phyloP scores from a whole-genome alignment of 2,329 filamentous ascomycete genomes.

The Neonectria coccinea region DNA sequence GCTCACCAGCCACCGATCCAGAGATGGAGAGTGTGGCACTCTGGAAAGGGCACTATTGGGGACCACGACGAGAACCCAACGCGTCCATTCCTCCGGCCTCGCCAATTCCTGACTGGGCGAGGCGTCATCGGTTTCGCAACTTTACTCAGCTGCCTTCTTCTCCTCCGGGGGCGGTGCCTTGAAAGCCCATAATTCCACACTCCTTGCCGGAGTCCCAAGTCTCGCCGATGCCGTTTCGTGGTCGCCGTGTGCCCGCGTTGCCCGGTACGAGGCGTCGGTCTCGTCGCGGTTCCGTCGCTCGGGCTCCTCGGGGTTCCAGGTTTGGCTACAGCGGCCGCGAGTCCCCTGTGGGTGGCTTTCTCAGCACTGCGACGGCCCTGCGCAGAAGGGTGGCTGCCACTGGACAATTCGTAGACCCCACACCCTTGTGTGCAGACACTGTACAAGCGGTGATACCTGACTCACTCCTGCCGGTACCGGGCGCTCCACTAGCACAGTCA shows the following conservation, averaged over 20 bases:
- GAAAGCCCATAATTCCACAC: background rate
- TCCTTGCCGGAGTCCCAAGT: conserved; percentile 3
- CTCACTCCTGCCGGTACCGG: conserved; percentile 35
- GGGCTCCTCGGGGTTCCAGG: conserved; percentile 23
- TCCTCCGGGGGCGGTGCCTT: background rate
- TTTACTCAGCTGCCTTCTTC: conserved; percentile 12
- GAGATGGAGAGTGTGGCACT: conserved; percentile 31
- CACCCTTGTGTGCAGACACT: conserved; percentile 24
- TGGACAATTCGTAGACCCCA: conserved; percentile 11
- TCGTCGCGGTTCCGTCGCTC: conserved; percentile 11
- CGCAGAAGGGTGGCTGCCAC: conserved; percentile 16
- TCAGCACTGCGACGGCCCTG: conserved; percentile 23
- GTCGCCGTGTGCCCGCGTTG: conserved; percentile 3
- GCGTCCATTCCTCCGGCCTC: conserved; percentile 1
- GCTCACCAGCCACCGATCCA: conserved; percentile 39
- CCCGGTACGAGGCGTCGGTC: background rate
- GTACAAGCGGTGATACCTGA: conserved; percentile 38
- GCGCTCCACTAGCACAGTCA: conserved; percentile 16
- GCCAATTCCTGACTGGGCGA: conserved; percentile 14
- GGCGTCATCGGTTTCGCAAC: conserved; percentile 15
- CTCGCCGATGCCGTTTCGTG: conserved; percentile 23
- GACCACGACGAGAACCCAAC: conserved; percentile 31
- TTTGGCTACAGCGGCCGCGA: conserved; percentile 26
- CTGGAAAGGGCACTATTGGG: conserved; percentile 7
- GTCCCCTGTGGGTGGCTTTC: conserved; percentile 28